Conservation (phyloP, 169 alveolate genomes). For the Eimeria sp. region DNA sequence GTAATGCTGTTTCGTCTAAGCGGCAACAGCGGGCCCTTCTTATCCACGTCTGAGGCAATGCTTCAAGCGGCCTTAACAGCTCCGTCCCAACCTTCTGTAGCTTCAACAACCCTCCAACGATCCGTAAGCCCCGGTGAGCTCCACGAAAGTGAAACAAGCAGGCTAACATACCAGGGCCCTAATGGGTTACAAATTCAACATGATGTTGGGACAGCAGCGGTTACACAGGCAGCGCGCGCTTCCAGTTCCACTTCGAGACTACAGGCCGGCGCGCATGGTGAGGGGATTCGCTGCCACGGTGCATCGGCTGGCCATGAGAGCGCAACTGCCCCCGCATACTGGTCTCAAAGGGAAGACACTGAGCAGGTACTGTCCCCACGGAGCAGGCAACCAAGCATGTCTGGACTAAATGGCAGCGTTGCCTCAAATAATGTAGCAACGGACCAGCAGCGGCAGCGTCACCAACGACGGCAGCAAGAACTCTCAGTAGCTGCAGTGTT, state of each 20-base stretch:
- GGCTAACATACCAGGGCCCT: not conserved
- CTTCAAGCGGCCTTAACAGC: slow-evolving; percentile 51
- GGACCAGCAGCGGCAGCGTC: slow-evolving; percentile 50
- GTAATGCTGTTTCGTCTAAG: slow-evolving; percentile 69
- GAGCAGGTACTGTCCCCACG: slow-evolving; percentile 1
- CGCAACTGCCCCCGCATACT: not conserved
- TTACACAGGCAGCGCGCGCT: not conserved
- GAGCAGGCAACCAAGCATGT: not conserved
- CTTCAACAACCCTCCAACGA: slow-evolving; percentile 33
- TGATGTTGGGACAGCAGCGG: not conserved
- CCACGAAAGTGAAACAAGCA: not conserved
- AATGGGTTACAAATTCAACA: not conserved
- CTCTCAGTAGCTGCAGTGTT: slow-evolving; percentile 61
- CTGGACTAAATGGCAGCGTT: not conserved
- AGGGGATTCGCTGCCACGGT: not conserved
- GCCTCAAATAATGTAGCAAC: not conserved
- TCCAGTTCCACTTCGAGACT: not conserved
- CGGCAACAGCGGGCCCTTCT: slow-evolving; percentile 36
- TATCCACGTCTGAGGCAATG: not conserved
- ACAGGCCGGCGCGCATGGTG: not conserved
- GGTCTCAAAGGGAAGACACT: not conserved
- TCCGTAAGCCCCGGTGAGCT: not conserved
- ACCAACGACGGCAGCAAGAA: slow-evolving; percentile 68
- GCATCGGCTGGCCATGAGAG: not conserved
- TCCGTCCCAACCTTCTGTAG: slow-evolving; percentile 41